Evolutionary conservation across 257 asterid genomes (phyloP).

Genomic region (Solanum paucissectum): DNA sequence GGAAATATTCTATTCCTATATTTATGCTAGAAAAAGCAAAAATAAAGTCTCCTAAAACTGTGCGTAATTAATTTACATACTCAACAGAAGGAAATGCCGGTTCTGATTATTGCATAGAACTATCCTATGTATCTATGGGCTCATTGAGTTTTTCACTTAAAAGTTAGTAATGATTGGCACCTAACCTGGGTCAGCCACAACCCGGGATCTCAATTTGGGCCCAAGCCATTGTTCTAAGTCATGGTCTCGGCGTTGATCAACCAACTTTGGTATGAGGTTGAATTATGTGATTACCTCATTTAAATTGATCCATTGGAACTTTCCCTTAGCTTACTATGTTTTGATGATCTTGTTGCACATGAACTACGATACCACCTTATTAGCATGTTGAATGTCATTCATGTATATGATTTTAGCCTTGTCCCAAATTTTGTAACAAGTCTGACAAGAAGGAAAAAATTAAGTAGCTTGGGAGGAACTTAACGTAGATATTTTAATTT

Average conservation of each 20-base stretch:
- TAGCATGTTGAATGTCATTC: neutral
- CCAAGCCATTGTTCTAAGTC: neutral
- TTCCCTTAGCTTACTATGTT: neutral
- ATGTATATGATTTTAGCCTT: neutral
- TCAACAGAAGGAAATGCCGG: too few species aligned
- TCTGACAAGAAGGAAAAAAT: neutral
- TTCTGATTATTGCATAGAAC: too few species aligned
- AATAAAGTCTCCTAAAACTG: too few species aligned
- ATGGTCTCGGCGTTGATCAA: neutral
- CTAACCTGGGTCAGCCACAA: neutral
- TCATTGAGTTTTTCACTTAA: too few species aligned
- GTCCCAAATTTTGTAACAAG: neutral
- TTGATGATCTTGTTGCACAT: neutral
- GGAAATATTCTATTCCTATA: too few species aligned
- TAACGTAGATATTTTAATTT: neutral
- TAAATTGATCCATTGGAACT: neutral
- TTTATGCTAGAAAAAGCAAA: too few species aligned
- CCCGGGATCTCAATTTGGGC: neutral
- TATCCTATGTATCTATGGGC: too few species aligned
- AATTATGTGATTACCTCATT: neutral
- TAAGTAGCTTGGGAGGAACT: neutral
- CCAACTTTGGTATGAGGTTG: neutral
- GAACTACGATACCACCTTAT: neutral
- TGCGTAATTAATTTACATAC: too few species aligned
- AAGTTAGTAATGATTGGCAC: neutral